Base-by-base conservation (phyloP, 805 yeast species). In the Grigorovia yakushimaensis region DNA sequence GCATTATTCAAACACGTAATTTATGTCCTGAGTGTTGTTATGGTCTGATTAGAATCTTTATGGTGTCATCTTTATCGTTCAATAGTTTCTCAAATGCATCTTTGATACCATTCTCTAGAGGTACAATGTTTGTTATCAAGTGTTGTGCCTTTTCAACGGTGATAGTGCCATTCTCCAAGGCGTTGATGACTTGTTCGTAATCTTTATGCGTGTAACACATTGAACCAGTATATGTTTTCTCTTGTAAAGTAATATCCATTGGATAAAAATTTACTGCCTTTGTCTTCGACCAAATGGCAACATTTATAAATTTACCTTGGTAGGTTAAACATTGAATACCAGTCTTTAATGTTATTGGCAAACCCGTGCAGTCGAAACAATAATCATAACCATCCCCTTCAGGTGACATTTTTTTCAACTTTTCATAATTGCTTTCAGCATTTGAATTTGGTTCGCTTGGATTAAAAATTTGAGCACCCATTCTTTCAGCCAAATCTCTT, bases 191-290 rank as follows among this genome's bases (percentile, higher is more conserved):
- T 44, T 73, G 77, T 57, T 71, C 76, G 51, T 81, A 80, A 61
- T 81, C 87, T 47, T 66, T 67, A 38, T 71, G 67, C 3, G 77
- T 74, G 57, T 80, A 80, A 53, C 84, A 78, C 74, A 80, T 78
- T 0, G 84, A 78, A 2, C 85, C 86, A 36, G 78, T 72, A 30
- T 76, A 68, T 40, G 60, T 59, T 56, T 77, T 79, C 59, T 81
- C 86, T 49, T 73, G 73, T 53, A 69, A 62, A 2, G 82, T 74
- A n/a, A 78, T 61, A 54, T 70, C 73, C 81, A 77, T 79, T 43
- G 82, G 83, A 50, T 66, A 71, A 59, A 73, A 74, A 13, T 65
- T 64, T 22, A 74, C 66, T 6, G 78, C 73, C 35, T 71, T 66
- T 42, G 72, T 69, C 10, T 39, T 37, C 19, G 78, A 76, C 83